Conservation (phyloP, 2,329 filamentous ascomycete genomes). For the Fusarium longipes region DNA sequence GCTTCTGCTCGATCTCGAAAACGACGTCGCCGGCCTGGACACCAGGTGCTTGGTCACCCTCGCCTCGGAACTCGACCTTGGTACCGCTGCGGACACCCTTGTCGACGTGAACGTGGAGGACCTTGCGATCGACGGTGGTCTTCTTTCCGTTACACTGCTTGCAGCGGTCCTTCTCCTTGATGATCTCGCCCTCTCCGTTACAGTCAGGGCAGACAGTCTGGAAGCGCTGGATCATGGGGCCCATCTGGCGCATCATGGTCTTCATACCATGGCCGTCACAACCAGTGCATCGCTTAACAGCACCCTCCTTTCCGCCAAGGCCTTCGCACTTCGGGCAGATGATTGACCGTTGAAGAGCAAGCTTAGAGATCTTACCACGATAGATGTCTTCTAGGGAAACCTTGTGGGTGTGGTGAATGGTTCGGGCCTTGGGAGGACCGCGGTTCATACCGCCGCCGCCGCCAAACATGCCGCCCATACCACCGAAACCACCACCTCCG, state of each 20-base stretch:
- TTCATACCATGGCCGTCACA: constrained; percentile 98
- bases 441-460: constrained; percentile 70
- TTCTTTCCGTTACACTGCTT: constrained; percentile 98
- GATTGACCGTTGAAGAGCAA: constrained; percentile 96
- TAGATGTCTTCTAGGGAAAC: constrained; percentile 98
- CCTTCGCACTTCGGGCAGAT: constrained; percentile 96
- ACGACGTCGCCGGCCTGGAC: constrained; percentile 95
- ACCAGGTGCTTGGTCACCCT: constrained; percentile 95
- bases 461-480: constrained; percentile 80
- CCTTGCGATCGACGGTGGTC: constrained; percentile 96
- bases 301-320: constrained; percentile 94
- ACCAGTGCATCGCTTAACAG: constrained; percentile 90
- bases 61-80: constrained; percentile 96
- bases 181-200: constrained; percentile 95
- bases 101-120: constrained; percentile 97
- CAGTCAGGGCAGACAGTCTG: constrained; percentile 99
- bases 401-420: constrained; percentile 98
- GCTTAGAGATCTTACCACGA: constrained; percentile 96
- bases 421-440: constrained; percentile 88
- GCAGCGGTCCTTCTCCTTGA: constrained; percentile 97
- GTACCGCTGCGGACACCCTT: constrained; percentile 92
- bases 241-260: constrained; percentile 99
- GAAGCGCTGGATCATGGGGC: constrained; percentile 99
- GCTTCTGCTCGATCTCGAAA: constrained; percentile 99
- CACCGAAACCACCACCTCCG: constrained; percentile 68